Evolutionary conservation across 2,329 filamentous ascomycete species (phyloP), one percentile per base, ranked within the genome.

Genomic region (Coniochaeta sp.): DNA sequence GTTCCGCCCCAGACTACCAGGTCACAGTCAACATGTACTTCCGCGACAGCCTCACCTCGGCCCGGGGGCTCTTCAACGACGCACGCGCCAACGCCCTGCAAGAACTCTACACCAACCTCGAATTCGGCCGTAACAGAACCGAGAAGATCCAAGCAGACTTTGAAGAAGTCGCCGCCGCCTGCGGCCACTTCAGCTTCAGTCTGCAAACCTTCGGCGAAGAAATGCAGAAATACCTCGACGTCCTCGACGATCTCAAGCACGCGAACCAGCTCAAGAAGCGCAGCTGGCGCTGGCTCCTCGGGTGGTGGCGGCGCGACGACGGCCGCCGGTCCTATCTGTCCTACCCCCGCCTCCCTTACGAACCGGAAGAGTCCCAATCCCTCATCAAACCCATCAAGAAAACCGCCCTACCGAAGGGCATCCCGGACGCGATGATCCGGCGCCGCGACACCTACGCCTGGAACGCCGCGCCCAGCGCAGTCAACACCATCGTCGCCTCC

Each of bases 91-190:
- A 86, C 48, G 91, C 94, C 0, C 73, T 99, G 6, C 78, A 84
- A 52, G 79, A 87, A 52, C 76, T 99, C 1, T 97, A 99, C 67
- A 83, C 81, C 56, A 87, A 81, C 49, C 90, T 91, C 54, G 85
- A 91, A 59, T 75, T 91, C 33, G 82, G 81, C 10, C 82, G 82
- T 53, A 74, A 83, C 3, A 79, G 83, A 38, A 85, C 86, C 0
- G 78, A 89, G 50, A 86, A 87, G 55, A 79, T 92, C 8, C 86
- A 95, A 63, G 94, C 92, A 2, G 94, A 97, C 66, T 91, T 96
- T 52, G 94, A 99, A 66, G 94, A 99, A 67, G 91, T 97, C 10
- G 91, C 92, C 35, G 92, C 94, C n/a, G 95, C 91, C 52, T 99
- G 94, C 63, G 92, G 94, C 0, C 91, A 97, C 68, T 99, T 97